Conservation (phyloP, 1,139 yeast species). For the Lodderomyces metapsilosis region DNA sequence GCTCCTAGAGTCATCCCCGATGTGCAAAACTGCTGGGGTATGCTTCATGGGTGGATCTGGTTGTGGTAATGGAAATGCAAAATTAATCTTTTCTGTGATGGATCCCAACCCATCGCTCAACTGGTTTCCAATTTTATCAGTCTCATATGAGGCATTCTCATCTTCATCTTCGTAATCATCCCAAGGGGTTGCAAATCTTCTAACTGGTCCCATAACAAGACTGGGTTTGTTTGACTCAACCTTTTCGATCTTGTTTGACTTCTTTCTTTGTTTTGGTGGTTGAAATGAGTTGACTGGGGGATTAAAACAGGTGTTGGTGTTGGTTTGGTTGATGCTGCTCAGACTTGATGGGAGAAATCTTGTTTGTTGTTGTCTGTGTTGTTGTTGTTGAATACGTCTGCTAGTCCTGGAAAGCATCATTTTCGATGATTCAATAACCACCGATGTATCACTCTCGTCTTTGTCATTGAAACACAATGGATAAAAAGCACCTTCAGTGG, state of each 20-base stretch:
- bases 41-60: neutral
- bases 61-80: neutral
- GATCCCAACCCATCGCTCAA: neutral
- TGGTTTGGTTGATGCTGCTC: neutral
- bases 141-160: neutral
- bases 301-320: neutral
- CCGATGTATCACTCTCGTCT: neutral
- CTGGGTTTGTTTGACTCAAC: neutral
- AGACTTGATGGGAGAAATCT: neutral
- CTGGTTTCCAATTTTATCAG: neutral
- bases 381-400: neutral
- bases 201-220: neutral
- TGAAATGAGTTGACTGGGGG: neutral
- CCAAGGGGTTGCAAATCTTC: neutral
- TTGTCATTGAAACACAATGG: neutral
- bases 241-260: neutral
- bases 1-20: neutral
- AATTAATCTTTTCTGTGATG: neutral
- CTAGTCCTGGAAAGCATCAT: neutral
- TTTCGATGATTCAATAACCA: neutral
- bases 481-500: neutral
- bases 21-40: neutral
- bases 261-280: neutral
- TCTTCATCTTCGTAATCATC: neutral
- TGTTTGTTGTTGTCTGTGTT: neutral